Evolutionary conservation across 163 green algal species (phyloP).

Genomic region (Trebouxia gelatinosa): DNA sequence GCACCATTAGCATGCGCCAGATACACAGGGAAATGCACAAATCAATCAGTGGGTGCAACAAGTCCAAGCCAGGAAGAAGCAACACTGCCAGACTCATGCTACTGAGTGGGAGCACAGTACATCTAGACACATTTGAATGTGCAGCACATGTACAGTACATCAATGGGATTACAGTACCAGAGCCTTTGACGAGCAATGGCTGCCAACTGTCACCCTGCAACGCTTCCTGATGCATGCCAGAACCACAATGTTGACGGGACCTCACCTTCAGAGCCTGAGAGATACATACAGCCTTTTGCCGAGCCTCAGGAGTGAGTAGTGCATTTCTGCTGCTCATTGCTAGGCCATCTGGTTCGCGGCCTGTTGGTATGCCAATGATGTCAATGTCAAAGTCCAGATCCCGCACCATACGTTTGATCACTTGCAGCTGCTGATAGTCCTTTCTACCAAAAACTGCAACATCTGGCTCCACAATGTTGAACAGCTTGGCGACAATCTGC

Average conservation of each 20-base stretch:
- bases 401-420: conserved; percentile 75
- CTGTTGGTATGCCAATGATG: conserved; percentile 78
- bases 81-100: neutral
- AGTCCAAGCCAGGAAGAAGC: too few species aligned
- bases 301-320: conserved; percentile 61
- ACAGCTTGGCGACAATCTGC: conserved; percentile 92
- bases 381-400: conserved; percentile 83
- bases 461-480: conserved; percentile 95
- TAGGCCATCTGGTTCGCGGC: conserved; percentile 78
- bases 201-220: neutral
- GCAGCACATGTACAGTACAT: neutral
- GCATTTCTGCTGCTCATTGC: conserved; percentile 91
- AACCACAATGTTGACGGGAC: neutral
- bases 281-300: conserved; percentile 59
- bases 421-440: conserved; percentile 96
- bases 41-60: too few species aligned
- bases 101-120: neutral
- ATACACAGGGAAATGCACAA: too few species aligned
- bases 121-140: neutral
- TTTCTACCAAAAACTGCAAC: conserved; percentile 96
- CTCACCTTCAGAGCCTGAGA: conserved; percentile 47
- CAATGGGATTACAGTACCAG: neutral
- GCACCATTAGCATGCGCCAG: too few species aligned
- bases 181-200: neutral
- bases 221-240: neutral